Evolutionary conservation across 495 filamentous ascomycete genomes (phyloP).

Genomic region (Daldinia concentrica): DNA sequence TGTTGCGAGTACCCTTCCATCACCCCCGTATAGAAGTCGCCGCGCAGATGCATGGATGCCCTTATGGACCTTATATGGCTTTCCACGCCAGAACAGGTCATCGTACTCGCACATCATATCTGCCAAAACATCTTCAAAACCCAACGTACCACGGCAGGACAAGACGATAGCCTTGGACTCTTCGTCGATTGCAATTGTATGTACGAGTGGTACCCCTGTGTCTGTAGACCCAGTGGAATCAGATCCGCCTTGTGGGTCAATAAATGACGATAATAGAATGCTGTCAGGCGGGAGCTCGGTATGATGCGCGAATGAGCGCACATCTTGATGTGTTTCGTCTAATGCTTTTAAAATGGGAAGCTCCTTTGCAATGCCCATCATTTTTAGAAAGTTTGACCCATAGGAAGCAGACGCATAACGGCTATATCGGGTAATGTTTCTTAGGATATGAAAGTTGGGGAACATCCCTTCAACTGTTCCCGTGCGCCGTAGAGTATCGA

Average conservation of each 20-base stretch:
- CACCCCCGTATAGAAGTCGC: conserved; percentile 70
- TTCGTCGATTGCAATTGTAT: conserved; percentile 81
- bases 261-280: conserved; percentile 79
- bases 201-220: conserved; percentile 79
- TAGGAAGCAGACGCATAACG: conserved; percentile 83
- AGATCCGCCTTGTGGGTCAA: conserved; percentile 77
- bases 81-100: conserved; percentile 72
- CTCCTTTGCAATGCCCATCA: conserved; percentile 70
- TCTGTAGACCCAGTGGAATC: conserved; percentile 75
- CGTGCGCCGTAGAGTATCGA: conserved; percentile 64
- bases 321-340: conserved; percentile 68
- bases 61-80: conserved; percentile 78
- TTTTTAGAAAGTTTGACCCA: conserved; percentile 72
- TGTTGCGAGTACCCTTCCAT: conserved; percentile 71
- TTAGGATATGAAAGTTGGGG: conserved; percentile 70
- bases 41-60: conserved; percentile 83
- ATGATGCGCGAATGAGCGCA: conserved; percentile 76
- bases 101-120: conserved; percentile 87
- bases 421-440: conserved; percentile 78
- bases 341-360: conserved; percentile 57
- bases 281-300: conserved; percentile 71
- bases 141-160: conserved; percentile 78
- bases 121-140: conserved; percentile 82
- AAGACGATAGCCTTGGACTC: conserved; percentile 80
- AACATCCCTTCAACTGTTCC: conserved; percentile 71